Evolutionary conservation across 768 basidiomycete species (phyloP), one percentile per base, ranked within the genome.

Genomic region (Lactifluus subvellereus): DNA sequence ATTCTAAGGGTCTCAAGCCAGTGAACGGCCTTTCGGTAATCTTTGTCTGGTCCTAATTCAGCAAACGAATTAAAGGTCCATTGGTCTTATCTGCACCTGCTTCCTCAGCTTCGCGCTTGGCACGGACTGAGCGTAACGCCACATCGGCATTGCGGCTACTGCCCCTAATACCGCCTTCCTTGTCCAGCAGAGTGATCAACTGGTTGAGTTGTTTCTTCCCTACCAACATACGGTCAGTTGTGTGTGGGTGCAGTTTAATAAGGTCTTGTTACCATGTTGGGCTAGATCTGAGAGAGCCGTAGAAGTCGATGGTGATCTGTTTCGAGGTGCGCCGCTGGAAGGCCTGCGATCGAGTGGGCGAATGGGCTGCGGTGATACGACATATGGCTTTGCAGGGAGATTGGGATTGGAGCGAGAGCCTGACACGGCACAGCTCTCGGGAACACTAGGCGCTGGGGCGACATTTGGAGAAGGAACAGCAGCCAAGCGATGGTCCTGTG

Each of bases 1-100:
- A 96, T 78, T 40, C 94, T 79, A 42, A 96, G 78, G 0, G 94
- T 94, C 77, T 97, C 94, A n/a, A 94, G 76, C 87, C 91, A 91
- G 73, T 96, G 88, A 27, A 97, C 86, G 38, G 85, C 92, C 67
- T 88, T 89, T 32, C 94, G 80, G 70, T 97, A 97, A 62, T 95
- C 93, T 72, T 87, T 91, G 72, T 97, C 94, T 91, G 45, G 48
- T 55, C 18, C 40, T 33, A 18, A 49, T 49, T 67, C 38, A 56
- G 58, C 27, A 54, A 20, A 33, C n/a, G 43, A 49, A 42, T 37
- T 27, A 13, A n/a, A 55, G 54, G 16, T 14, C 3, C 27, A 20
- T 37, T 8, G 57, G 57, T 30, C 8, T 38, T 22, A 11, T 16
- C 18, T 53, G 65, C 61, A 89, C 92, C 90, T 62, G 94, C 93